These are phyloP conservation scores for Cardamine chenopodiifolia DNA, from an alignment of 345 rosid genomes.

Conservation along the genomic window DNA sequence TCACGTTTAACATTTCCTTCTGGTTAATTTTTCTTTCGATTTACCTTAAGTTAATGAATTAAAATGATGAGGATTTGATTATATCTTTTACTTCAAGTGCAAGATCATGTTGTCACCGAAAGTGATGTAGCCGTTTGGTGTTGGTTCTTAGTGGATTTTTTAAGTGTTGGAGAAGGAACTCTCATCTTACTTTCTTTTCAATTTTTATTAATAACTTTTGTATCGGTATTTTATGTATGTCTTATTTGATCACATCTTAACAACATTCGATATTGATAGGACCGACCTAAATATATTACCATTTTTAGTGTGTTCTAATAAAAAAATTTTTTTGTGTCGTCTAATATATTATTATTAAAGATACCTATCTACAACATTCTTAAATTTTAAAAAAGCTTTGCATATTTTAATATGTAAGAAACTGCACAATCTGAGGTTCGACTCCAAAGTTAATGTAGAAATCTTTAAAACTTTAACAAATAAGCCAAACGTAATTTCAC, in stretches of 20 bases:
- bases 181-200: constrained; percentile 31
- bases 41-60: background rate
- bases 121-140: constrained; percentile 39
- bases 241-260: constrained; percentile 33
- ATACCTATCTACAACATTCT: too few species aligned
- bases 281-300: background rate
- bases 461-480: too few species aligned
- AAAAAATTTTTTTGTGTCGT: too few species aligned
- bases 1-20: background rate
- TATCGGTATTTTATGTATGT: constrained; percentile 20
- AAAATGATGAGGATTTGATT: constrained; percentile 36
- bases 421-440: too few species aligned
- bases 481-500: too few species aligned
- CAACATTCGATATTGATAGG: constrained; percentile 13
- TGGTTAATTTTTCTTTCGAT: background rate
- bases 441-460: too few species aligned
- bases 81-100: constrained; percentile 44
- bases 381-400: too few species aligned
- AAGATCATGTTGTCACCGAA: constrained; percentile 33
- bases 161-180: constrained; percentile 41
- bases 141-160: constrained; percentile 43
- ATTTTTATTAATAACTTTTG: background rate
- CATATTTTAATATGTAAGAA: too few species aligned
- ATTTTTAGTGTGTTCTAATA: background rate
- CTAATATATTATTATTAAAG: too few species aligned